phyloP scores from a whole-genome alignment of 1,139 yeast genomes.

The Protomyces inouyei region DNA sequence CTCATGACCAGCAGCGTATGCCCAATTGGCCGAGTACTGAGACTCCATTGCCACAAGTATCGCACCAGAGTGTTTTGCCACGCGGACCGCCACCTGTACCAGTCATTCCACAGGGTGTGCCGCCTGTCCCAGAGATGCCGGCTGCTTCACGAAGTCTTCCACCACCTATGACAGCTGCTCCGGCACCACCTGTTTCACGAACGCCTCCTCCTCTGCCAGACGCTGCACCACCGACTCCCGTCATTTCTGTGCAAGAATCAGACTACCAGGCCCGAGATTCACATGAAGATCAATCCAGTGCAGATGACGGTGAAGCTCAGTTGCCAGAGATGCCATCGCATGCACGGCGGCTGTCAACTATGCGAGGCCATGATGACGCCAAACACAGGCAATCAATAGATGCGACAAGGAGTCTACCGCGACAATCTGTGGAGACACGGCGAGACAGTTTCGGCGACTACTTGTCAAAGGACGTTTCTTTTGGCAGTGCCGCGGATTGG shows the following conservation, averaged over 20 bases:
- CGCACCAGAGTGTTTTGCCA: neutral
- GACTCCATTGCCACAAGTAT: neutral
- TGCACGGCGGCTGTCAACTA: neutral
- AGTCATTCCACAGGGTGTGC: neutral
- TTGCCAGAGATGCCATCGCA: neutral
- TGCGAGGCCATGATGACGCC: neutral
- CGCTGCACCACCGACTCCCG: constrained; percentile 26
- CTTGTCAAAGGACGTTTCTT: neutral
- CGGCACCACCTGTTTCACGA: constrained; percentile 28
- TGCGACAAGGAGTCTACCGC: neutral
- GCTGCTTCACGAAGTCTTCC: neutral
- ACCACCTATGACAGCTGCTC: neutral
- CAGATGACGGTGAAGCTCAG: constrained; percentile 32
- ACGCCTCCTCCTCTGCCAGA: constrained; percentile 33
- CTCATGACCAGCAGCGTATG: neutral
- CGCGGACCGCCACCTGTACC: neutral
- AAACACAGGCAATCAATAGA: neutral
- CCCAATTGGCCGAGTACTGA: neutral
- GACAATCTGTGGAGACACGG: neutral
- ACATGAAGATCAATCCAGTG: constrained; percentile 32
- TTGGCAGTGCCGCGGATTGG: neutral
- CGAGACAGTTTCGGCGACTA: neutral
- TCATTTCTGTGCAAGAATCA: neutral
- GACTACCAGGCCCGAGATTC: neutral
- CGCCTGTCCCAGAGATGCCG: neutral